phyloP scores from a whole-genome alignment of 2,329 filamentous ascomycete species.

The Claviceps pusilla region DNA sequence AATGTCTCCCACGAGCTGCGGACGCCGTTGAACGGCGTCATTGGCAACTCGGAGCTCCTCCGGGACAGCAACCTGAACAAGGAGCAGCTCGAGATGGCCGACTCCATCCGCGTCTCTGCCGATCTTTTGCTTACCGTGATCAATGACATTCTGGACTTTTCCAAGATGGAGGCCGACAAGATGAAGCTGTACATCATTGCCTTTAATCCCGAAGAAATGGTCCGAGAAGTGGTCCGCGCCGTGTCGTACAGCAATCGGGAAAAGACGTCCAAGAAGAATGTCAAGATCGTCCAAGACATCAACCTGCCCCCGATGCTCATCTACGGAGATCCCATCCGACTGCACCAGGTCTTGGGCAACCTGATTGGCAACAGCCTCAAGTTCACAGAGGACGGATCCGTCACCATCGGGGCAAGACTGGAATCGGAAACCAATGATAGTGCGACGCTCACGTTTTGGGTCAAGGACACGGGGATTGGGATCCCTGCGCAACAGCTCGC shows the following conservation, averaged over 20 bases:
- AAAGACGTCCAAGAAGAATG: slow-evolving; percentile 46
- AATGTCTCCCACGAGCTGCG: slow-evolving; percentile 71
- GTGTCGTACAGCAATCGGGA: slow-evolving; percentile 52
- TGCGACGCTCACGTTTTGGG: slow-evolving; percentile 68
- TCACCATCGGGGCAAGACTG: slow-evolving; percentile 66
- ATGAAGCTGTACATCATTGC: slow-evolving; percentile 65
- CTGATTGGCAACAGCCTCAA: slow-evolving; percentile 87
- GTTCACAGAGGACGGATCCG: slow-evolving; percentile 74
- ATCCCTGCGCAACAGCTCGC: slow-evolving; percentile 69
- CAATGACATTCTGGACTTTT: slow-evolving; percentile 92
- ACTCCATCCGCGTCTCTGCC: slow-evolving; percentile 73
- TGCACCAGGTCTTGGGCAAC: slow-evolving; percentile 61
- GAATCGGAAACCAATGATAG: slow-evolving; percentile 55
- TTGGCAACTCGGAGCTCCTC: slow-evolving; percentile 74
- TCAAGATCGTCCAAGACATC: slow-evolving; percentile 55
- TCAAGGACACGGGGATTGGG: slow-evolving; percentile 81
- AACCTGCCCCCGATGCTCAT: slow-evolving; percentile 59
- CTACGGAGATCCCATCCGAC: slow-evolving; percentile 49
- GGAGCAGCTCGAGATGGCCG: slow-evolving; percentile 73
- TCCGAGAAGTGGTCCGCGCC: slow-evolving; percentile 50
- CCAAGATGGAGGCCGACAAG: slow-evolving; percentile 79
- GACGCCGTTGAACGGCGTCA: slow-evolving; percentile 74
- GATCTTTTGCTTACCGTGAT: slow-evolving; percentile 83
- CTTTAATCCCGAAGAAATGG: slow-evolving; percentile 53
- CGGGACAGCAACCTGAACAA: slow-evolving; percentile 59